Evolutionary conservation across 345 rosid species (phyloP).

Genomic region (Capsella bursapastoris): DNA sequence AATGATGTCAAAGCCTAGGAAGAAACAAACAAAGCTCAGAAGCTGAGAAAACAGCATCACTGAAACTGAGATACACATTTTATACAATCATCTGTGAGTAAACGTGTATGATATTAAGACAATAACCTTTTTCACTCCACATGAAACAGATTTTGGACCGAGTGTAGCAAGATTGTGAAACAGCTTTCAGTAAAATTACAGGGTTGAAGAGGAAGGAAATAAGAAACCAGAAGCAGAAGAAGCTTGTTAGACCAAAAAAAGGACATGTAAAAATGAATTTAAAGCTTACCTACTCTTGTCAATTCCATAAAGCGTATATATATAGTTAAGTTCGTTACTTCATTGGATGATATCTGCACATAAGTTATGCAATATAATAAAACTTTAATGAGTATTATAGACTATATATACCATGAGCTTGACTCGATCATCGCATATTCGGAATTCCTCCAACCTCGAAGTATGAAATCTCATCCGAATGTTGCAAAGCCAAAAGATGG

Average conservation of each 20-base stretch:
- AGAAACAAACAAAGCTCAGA: conserved; percentile 16
- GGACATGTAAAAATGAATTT: conserved; percentile 25
- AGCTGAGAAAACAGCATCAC: background rate
- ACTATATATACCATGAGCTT: conserved; percentile 39
- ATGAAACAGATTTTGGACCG: conserved; percentile 10
- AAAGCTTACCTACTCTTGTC: conserved; percentile 36
- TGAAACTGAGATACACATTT: conserved; percentile 12
- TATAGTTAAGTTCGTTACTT: conserved; percentile 39
- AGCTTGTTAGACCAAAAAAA: conserved; percentile 27
- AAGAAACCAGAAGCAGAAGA: conserved; percentile 26
- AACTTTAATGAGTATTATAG: conserved; percentile 14
- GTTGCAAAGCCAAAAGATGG: conserved; percentile 32
- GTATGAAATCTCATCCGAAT: conserved; percentile 25
- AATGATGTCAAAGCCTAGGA: background rate
- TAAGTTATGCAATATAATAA: conserved; percentile 37
- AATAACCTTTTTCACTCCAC: background rate
- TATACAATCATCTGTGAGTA: background rate
- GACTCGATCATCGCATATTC: conserved; percentile 26
- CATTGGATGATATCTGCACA: conserved; percentile 47
- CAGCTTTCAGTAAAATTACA: conserved; percentile 28
- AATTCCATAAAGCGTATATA: conserved; percentile 35
- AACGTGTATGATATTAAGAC: background rate
- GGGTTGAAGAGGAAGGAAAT: conserved; percentile 3
- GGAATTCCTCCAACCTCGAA: conserved; percentile 32
- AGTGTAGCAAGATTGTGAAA: conserved; percentile 11